These are phyloP conservation scores for Sporisorium iseilematis-ciliati DNA, from an alignment of 1,284 basidiomycete species.

Conservation along the genomic window DNA sequence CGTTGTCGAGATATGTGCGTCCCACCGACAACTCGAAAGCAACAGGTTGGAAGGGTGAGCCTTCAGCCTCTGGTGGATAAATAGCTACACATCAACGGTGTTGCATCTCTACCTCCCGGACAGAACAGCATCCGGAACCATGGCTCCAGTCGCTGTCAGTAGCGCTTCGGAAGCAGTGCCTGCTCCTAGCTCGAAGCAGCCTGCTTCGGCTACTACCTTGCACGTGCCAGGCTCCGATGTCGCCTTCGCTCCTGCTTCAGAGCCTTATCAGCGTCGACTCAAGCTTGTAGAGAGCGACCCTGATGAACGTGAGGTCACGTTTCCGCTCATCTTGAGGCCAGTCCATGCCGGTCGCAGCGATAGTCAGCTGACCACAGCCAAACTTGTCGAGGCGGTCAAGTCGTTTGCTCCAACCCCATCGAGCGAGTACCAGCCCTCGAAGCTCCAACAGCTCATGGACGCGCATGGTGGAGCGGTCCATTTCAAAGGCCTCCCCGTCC, in stretches of 20 bases:
- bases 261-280: slow-evolving; percentile 38
- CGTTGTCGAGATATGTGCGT: background rate
- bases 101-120: background rate
- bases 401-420: slow-evolving; percentile 16
- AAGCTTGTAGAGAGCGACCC: slow-evolving; percentile 26
- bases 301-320: slow-evolving; percentile 26
- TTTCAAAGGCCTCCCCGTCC: slow-evolving; percentile 42
- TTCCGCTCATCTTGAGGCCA: slow-evolving; percentile 26
- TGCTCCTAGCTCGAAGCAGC: slow-evolving; percentile 9
- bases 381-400: slow-evolving; percentile 24
- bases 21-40: slow-evolving; percentile 4
- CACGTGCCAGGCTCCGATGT: slow-evolving; percentile 3
- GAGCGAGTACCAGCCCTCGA: slow-evolving; percentile 13
- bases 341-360: background rate
- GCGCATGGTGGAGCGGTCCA: slow-evolving; percentile 44
- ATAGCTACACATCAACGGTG: background rate
- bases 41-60: background rate
- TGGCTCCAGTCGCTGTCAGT: slow-evolving; percentile 37
- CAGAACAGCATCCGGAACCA: background rate
- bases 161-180: background rate
- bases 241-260: slow-evolving; percentile 14
- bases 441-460: slow-evolving; percentile 33
- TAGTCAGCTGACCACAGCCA: background rate
- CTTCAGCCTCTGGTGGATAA: background rate
- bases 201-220: background rate